Evolutionary conservation across 495 filamentous ascomycete species (phyloP).

Genomic region (Penicillium bovifimosum): DNA sequence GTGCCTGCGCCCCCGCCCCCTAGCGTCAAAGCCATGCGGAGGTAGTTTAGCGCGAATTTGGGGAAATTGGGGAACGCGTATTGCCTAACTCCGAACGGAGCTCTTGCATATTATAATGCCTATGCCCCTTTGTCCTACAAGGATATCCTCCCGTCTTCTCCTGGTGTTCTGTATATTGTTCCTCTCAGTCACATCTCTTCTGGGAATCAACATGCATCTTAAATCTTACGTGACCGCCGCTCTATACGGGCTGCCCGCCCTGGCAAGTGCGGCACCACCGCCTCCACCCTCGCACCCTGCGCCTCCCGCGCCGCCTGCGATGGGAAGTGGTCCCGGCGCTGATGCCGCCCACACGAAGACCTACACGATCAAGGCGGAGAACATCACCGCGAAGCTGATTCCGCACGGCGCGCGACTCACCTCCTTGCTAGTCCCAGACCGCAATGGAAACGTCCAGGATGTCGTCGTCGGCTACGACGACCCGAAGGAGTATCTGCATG

Average conservation of each 20-base stretch:
- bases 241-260: conserved; percentile 32
- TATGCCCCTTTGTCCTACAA: conserved; percentile 27
- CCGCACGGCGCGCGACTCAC: conserved; percentile 74
- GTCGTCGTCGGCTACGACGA: conserved; percentile 77
- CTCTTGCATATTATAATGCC: conserved; percentile 27
- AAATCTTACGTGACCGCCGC: conserved; percentile 31
- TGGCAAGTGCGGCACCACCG: conserved; percentile 21
- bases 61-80: conserved; percentile 18
- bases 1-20: conserved; percentile 13
- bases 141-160: conserved; percentile 27
- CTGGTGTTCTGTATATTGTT: conserved; percentile 30
- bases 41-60: conserved; percentile 5
- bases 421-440: conserved; percentile 68
- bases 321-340: not conserved
- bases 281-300: conserved; percentile 9
- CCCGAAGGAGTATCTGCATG: conserved; percentile 61
- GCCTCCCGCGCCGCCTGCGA: conserved; percentile 6
- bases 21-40: conserved; percentile 28
- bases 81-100: conserved; percentile 9
- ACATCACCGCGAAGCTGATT: conserved; percentile 69
- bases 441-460: conserved; percentile 57
- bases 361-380: conserved; percentile 67
- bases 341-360: conserved; percentile 42
- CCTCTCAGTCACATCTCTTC: conserved; percentile 22
- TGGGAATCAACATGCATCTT: conserved; percentile 40